These are phyloP conservation scores for Coemansia umbellata DNA, from an alignment of 192 early-diverging fungal species.

Conservation along the genomic window DNA sequence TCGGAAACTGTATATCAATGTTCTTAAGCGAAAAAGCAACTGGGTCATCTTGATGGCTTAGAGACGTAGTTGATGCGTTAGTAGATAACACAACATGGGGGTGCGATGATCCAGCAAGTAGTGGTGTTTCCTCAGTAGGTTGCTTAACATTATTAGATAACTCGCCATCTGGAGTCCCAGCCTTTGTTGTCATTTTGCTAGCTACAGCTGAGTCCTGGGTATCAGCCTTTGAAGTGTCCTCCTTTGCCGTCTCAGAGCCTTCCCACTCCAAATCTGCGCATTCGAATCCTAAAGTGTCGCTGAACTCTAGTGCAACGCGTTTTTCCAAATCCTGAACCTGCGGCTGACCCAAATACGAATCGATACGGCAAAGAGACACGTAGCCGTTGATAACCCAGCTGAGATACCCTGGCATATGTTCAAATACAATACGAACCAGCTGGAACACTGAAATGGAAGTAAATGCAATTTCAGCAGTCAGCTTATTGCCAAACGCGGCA, in stretches of 20 bases:
- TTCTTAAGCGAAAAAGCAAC: slow-evolving; percentile 56
- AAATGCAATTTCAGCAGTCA: slow-evolving; percentile 65
- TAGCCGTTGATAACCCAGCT: slow-evolving; percentile 57
- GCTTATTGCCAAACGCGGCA: slow-evolving; percentile 50
- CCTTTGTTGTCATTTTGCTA: slow-evolving; percentile 2
- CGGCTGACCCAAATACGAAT: slow-evolving; percentile 68
- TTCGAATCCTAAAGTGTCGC: slow-evolving; percentile 22
- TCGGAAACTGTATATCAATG: slow-evolving; percentile 64
- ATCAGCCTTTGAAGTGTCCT: background rate
- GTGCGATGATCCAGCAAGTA: background rate
- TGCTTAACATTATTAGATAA: background rate
- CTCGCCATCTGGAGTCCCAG: background rate
- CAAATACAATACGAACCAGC: slow-evolving; percentile 61
- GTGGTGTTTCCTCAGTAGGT: slow-evolving; percentile 4
- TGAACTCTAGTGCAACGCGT: slow-evolving; percentile 11
- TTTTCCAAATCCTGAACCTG: slow-evolving; percentile 57
- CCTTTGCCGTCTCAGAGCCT: slow-evolving; percentile 1
- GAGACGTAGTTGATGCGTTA: background rate
- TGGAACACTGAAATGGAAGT: slow-evolving; percentile 70
- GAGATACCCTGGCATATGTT: slow-evolving; percentile 59
- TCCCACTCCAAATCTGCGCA: slow-evolving; percentile 40
- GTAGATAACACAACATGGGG: background rate
- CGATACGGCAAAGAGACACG: slow-evolving; percentile 66
- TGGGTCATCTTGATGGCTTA: background rate
- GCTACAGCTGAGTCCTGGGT: background rate